Conservation (phyloP, 2,329 filamentous ascomycete species). For the Amylocarpus encephaloides region DNA sequence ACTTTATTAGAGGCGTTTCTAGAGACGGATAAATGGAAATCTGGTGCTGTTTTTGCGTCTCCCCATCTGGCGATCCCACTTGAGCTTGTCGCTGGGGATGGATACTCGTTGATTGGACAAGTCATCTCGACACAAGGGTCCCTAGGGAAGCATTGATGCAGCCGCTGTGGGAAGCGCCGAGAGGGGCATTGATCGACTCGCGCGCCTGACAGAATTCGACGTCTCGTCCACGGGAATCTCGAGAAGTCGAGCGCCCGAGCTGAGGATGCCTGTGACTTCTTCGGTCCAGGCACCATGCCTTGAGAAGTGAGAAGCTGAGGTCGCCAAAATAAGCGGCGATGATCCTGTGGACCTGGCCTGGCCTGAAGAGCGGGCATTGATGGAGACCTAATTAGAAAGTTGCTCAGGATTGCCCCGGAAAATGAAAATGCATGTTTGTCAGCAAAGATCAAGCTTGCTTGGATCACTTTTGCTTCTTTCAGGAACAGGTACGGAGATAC, state of each 20-base stretch:
- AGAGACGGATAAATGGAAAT: slow-evolving; percentile 1
- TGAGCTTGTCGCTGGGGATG: background rate
- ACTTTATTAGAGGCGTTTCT: slow-evolving; percentile 3
- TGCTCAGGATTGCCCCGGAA: background rate
- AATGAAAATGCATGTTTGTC: background rate
- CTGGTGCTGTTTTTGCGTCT: too few relatives aligned
- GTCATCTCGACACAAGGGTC: background rate
- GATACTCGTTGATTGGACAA: slow-evolving; percentile 10
- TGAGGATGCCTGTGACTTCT: background rate
- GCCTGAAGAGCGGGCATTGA: background rate
- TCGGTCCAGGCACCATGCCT: background rate
- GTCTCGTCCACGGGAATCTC: background rate
- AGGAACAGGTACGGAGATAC: slow-evolving; percentile 1
- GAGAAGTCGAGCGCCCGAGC: too few relatives aligned
- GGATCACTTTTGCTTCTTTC: background rate
- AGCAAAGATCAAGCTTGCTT: background rate
- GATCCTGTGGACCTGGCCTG: slow-evolving; percentile 9
- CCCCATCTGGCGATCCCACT: too few relatives aligned
- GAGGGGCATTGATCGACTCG: slow-evolving; percentile 9
- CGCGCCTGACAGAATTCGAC: slow-evolving; percentile 3
- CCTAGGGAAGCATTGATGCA: slow-evolving; percentile 3
- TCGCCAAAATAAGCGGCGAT: slow-evolving; percentile 20
- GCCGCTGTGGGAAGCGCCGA: slow-evolving; percentile 13
- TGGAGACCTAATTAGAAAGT: too few relatives aligned
- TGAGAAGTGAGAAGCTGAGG: slow-evolving; percentile 4